Evolutionary conservation across 1,284 basidiomycete species (phyloP).

Genomic region (Ceratobasidium sp.): DNA sequence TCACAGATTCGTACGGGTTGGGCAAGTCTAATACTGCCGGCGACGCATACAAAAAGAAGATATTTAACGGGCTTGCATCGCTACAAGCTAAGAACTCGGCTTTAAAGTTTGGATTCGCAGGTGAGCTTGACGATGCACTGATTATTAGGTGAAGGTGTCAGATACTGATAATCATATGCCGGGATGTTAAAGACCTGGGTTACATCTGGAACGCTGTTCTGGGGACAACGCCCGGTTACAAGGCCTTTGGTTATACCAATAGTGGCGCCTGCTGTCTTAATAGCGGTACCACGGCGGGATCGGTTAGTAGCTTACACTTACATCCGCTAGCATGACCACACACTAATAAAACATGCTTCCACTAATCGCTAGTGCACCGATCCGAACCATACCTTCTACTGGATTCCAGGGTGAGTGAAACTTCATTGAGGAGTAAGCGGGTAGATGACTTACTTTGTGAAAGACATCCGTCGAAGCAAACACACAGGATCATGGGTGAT

Average conservation of each 20-base stretch:
- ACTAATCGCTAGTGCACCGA: not conserved
- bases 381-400: conserved; percentile 20
- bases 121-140: not conserved
- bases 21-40: conserved; percentile 59
- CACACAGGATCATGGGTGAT: conserved; percentile 27
- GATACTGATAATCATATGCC: not conserved
- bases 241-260: conserved; percentile 64
- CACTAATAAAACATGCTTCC: not conserved
- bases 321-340: not conserved
- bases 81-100: conserved; percentile 50
- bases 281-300: conserved; percentile 38
- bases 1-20: conserved; percentile 65
- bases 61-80: conserved; percentile 59
- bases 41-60: conserved; percentile 61
- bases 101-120: conserved; percentile 61
- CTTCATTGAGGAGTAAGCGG: too few species aligned
- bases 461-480: conserved; percentile 31
- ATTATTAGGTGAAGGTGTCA: not conserved
- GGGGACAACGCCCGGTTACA: conserved; percentile 59
- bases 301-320: conserved; percentile 10
- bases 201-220: conserved; percentile 65
- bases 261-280: conserved; percentile 56
- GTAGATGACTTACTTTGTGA: not conserved
- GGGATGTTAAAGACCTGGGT: conserved; percentile 55
- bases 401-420: conserved; percentile 15